These are phyloP conservation scores for Leishmania turanica DNA, from an alignment of 208 protist genomes.

Conservation along the genomic window DNA sequence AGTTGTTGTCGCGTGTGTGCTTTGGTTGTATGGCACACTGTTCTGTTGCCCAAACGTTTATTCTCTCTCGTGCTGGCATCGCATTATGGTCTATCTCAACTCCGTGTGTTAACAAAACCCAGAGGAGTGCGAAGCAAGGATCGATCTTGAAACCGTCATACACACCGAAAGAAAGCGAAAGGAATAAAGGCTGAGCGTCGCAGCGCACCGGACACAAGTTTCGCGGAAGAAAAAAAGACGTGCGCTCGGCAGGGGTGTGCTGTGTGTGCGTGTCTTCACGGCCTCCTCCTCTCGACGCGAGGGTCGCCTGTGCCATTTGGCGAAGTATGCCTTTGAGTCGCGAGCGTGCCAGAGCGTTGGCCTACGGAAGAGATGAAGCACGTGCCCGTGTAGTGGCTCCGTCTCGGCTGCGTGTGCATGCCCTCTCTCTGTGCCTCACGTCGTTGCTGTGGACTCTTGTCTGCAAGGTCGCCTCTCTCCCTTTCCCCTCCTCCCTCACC, in stretches of 20 bases:
- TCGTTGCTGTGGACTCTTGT: not conserved
- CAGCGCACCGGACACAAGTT: not conserved
- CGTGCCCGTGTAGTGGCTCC: not conserved
- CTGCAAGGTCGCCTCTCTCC: not conserved
- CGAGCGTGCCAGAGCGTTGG: not conserved
- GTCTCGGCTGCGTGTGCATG: not conserved
- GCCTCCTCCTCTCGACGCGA: not conserved
- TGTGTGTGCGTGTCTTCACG: not conserved
- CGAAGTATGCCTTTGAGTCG: not conserved
- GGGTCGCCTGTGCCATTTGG: not conserved
- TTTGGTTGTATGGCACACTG: not conserved
- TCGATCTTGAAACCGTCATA: not conserved
- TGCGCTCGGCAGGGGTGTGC: not conserved
- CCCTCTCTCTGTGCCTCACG: not conserved
- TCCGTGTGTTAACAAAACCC: not conserved
- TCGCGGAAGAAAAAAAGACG: not conserved
- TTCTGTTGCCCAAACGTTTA: not conserved
- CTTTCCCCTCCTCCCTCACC: not conserved
- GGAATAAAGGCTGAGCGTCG: not conserved
- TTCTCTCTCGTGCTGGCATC: not conserved
- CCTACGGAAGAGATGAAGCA: not conserved
- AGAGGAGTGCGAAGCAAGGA: not conserved
- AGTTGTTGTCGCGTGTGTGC: not conserved
- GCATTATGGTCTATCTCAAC: not conserved
- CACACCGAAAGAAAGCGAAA: not conserved